These are phyloP conservation scores for Colletotrichum tabaci DNA, from an alignment of 2,329 filamentous ascomycete genomes.

Conservation along the genomic window DNA sequence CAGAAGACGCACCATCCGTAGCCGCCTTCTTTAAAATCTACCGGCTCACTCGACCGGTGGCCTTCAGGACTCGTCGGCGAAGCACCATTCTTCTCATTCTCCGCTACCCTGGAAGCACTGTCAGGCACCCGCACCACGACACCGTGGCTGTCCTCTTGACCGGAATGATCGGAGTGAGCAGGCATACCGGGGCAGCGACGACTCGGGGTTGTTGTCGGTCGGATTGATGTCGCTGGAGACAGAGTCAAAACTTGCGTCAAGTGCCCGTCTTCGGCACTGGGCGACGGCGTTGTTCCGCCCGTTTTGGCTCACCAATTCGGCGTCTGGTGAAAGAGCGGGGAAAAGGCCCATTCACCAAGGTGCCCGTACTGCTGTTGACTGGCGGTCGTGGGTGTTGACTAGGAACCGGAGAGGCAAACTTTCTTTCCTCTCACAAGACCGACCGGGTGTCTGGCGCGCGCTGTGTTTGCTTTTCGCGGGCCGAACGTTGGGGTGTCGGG, in stretches of 20 bases:
- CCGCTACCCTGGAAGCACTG: conserved; percentile 31
- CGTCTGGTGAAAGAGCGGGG: background rate
- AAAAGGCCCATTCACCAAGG: background rate
- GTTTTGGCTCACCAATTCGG: conserved; percentile 6
- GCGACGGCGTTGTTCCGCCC: background rate
- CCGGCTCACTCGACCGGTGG: conserved; percentile 34
- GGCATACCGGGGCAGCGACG: conserved; percentile 37
- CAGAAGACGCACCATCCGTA: conserved; percentile 67
- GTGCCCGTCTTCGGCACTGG: background rate
- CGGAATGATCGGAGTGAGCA: conserved; percentile 17
- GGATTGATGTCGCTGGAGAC: background rate
- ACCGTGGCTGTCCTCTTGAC: conserved; percentile 30
- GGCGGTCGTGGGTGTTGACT: conserved; percentile 11
- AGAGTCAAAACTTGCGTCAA: background rate
- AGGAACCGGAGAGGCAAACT: too few species aligned
- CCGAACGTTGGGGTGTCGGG: background rate
- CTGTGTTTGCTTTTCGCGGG: background rate
- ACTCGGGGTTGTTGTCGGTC: background rate
- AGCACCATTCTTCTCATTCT: conserved; percentile 29
- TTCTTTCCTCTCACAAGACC: background rate
- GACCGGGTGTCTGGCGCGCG: background rate
- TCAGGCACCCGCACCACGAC: conserved; percentile 36
- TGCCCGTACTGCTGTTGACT: background rate
- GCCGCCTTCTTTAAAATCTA: conserved; percentile 67
- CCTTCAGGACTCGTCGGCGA: conserved; percentile 9